Base-by-base conservation (phyloP, 140 eudicot genomes). In the Cichorium intybus region DNA sequence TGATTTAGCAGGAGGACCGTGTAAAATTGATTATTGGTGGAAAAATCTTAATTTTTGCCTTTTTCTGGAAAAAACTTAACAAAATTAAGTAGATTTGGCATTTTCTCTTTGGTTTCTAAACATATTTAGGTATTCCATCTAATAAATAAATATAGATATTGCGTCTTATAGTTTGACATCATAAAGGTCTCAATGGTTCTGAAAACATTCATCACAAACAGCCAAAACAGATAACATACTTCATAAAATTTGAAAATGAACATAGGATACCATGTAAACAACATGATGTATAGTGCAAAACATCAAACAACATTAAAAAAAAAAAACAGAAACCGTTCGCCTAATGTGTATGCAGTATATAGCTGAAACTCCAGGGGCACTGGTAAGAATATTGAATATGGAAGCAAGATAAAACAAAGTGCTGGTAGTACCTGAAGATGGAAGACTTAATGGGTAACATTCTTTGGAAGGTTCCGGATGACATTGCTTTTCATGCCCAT, bases 401-500 rank as follows among this genome's bases (percentile, higher is more conserved):
- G 8, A 29, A 9, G 4, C 2, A 18, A 7, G n/a, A 20, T 14
- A 51, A 18, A 29, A 28, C 16, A 1, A 46, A 9, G 54, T 62
- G 39, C 18, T 37, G 53, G 39, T 18, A 51, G 45, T 28, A 56
- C 60, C 56, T 31, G 48, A 7, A 28, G 31, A 63, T 53, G 6
- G 16, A 66, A 31, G 34, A 33, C n/a, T 29, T 78, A 93, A 84
- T 93, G 66, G 0, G 97, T 73, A 27, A 80, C 84, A 52, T 93
- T 93, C 51, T 85, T 93, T 3, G 99, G 99, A 69, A 89, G 97
- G 70, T 93, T 88, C 68, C 91, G 91, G 62, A 93, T 93, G 62
- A 89, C 95, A 47, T 93, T 93, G 57, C 90, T 93, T 81, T 88
- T 93, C 97, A 88, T 93, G 62, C 99, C 99, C 24, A 93, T 85